These are phyloP conservation scores for Colletotrichum tropicale DNA, from an alignment of 2,329 filamentous ascomycete genomes.

Conservation along the genomic window DNA sequence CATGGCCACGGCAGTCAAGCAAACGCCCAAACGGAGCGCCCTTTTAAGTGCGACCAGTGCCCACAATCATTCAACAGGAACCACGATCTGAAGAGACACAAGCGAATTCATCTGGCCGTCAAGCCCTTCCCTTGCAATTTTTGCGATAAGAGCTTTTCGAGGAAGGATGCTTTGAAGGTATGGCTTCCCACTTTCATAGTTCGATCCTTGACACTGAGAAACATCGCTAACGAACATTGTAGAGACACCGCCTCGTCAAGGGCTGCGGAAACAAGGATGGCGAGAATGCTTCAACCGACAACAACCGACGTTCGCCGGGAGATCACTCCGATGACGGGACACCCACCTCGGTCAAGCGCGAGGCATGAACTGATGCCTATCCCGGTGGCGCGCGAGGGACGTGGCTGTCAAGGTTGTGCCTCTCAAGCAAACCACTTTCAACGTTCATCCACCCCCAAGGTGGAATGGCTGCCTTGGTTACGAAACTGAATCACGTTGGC, in stretches of 20 bases:
- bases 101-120: conserved; percentile 90
- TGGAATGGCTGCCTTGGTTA: background rate
- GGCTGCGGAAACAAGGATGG: conserved; percentile 51
- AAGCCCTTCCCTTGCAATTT: conserved; percentile 93
- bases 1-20: conserved; percentile 56
- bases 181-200: conserved; percentile 27
- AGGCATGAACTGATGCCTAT: background rate
- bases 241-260: conserved; percentile 69
- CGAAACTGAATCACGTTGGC: background rate
- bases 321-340: conserved; percentile 15
- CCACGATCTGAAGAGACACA: conserved; percentile 94
- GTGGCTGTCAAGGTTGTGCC: background rate
- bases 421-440: background rate
- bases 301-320: conserved; percentile 1
- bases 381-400: background rate
- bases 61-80: conserved; percentile 95
- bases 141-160: conserved; percentile 95
- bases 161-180: conserved; percentile 97
- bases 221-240: conserved; percentile 17
- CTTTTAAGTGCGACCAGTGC: conserved; percentile 94
- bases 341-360: conserved; percentile 4
- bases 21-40: conserved; percentile 70
- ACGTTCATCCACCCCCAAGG: background rate
- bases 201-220: too few relatives aligned
- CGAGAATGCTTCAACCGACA: background rate